Base-by-base conservation (phyloP, 2,329 filamentous ascomycete genomes). In the Conoideocrella luteorostrata region DNA sequence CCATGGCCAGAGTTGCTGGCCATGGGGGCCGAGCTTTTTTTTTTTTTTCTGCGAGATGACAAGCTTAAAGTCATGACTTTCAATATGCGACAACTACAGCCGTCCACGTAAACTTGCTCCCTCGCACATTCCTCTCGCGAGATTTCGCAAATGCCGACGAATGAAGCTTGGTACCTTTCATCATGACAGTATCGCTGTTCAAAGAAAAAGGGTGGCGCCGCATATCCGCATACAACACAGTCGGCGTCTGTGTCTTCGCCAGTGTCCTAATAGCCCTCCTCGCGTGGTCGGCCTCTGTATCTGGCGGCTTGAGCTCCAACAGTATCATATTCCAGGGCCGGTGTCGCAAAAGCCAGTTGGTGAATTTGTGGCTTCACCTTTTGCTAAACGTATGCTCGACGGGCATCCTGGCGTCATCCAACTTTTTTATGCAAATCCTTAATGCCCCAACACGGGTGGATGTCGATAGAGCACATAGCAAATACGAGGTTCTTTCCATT, bases 391-490 rank as follows among this genome's bases (percentile, higher is more conserved):
- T 63, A 1, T 55, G 74, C 23, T 65, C 66, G 24, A 73, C 70
- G 0, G 44, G 64, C 2, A 46, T 75, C 13, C 60, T 76, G 1
- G 62, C 64, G 2, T 69, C 69, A 4, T 71, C 67, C 30, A 75
- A 74, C 51, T 75, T 71, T 47, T 67, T 63, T 44, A 75, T 76
- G 69, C 75, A 78, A 47, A 61, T 68, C 17, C 55, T 79, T 11
- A 66, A 59, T 12, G 65, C 73, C 1, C 75, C 75, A 0, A 76
- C 69, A 1, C 58, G 75, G 18, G 46, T 52, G 7, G 72, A 78
- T 32, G 54, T 78, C 10, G 68, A 78, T n/a, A 18, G 17, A 18
- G 32, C 32, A 17, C 32, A 34, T 18, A 13, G 32, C 11, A 13
- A 34, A n/a, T 37, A 50, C 15, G 15, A 17, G 17, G 32, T n/a